Base-by-base conservation (phyloP, 257 asterid genomes). In the Solanum clarkiae region DNA sequence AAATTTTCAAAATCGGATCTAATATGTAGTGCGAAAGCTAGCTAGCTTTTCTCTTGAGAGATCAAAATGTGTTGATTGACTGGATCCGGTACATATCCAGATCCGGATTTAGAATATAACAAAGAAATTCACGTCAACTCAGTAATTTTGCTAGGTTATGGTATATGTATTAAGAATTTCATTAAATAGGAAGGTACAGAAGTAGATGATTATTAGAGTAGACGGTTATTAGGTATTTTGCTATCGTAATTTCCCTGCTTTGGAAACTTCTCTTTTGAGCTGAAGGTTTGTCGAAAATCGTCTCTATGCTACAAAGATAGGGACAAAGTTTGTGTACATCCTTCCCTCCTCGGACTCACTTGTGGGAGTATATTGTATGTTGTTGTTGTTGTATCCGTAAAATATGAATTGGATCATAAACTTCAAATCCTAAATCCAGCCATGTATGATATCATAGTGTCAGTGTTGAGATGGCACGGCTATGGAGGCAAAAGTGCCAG, bases 211-310 rank as follows among this genome's bases (percentile, higher is more conserved):
- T 24, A 22, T 22, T 24, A 22, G 17, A 22, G 16, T 0, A 0
- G 7, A 62, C 5, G 36, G 69, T 62, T 62, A 62, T 16, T 22
- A 24, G 0, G 69, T 62, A 62, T 62, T 62, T 24, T 22, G 17
- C 17, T 22, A 62, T 62, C 4, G 4, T 22, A 62, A 1, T 59
- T 59, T 59, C 9, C 15, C 66, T 59, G 66, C 29, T 59, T 59
- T 7, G 15, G 10, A 59, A 59, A 59, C 1, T 1, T n/a, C 66
- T 1, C 66, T 20, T n/a, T 2, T 62, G 40, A 22, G 69, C 17
- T 1, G 42, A 11, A 0, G 1, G 69, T 11, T 0, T 11, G 11
- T 62, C 17, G 8, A 62, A 11, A 62, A 11, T 0, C 0, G 0
- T 22, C 69, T 11, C 17, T 7, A 62, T 22, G 16, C 3, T 36